Percentiles rank a stretch among this genome's conserved stretches.
Conservation (phyloP, 2,329 filamentous ascomycete species). For the Neopestalotiopsis sp. region DNA sequence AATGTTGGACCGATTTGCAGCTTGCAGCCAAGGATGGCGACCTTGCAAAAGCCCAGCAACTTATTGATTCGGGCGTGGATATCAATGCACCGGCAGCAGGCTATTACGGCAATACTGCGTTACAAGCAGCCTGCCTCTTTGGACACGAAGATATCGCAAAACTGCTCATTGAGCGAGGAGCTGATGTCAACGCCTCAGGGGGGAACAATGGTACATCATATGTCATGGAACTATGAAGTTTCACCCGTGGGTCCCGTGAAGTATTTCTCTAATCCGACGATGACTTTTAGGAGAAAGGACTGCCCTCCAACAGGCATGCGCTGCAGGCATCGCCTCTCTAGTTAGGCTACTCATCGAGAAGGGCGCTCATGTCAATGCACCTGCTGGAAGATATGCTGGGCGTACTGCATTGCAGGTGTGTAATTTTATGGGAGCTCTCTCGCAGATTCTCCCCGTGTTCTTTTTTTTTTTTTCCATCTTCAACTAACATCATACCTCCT, state of each 20-base stretch:
- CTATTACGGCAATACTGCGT: slow-evolving; percentile 35
- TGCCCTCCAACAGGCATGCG: slow-evolving; percentile 37
- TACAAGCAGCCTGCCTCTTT: slow-evolving; percentile 34
- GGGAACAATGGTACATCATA: slow-evolving; percentile 39
- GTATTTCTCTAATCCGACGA: not conserved
- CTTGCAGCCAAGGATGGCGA: slow-evolving; percentile 39
- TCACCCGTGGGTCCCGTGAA: no score
- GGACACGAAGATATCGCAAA: slow-evolving; percentile 29
- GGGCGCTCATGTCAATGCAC: slow-evolving; percentile 32
- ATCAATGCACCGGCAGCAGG: slow-evolving; percentile 32
- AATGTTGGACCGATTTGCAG: slow-evolving; percentile 42
- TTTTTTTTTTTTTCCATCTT: not conserved
- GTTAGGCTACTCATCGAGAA: slow-evolving; percentile 29
- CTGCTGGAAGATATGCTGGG: slow-evolving; percentile 34
- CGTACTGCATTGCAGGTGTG: slow-evolving; percentile 42
- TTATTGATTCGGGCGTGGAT: slow-evolving; percentile 34
- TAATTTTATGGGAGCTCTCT: not conserved
- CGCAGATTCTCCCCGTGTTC: no score
- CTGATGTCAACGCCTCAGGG: slow-evolving; percentile 34
- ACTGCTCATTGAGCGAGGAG: slow-evolving; percentile 27
- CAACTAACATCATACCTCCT: not conserved
- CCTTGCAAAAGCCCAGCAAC: slow-evolving; percentile 28
- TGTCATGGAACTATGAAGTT: slow-evolving; percentile 31
- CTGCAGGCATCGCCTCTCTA: slow-evolving; percentile 25
- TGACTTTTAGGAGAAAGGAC: not conserved